A percentile compares a stretch with the other conserved stretches of the same genome.
Evolutionary conservation across 768 basidiomycete species (phyloP).

Genomic region (Auricularia heimuer): DNA sequence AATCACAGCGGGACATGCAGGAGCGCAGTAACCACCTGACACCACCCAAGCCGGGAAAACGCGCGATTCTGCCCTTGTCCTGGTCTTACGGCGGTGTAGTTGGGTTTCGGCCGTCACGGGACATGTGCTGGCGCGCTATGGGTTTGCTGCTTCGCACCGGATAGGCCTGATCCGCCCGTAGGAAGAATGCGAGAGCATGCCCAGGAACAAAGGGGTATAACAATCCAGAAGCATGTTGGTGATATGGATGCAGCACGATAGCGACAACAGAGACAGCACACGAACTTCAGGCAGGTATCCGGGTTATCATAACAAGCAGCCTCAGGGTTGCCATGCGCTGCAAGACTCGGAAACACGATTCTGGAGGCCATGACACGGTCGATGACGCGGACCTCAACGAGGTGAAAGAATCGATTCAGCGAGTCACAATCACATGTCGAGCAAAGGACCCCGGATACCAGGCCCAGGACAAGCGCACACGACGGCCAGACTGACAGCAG

Average conservation of each 20-base stretch:
- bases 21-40: background rate
- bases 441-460: too few relatives aligned
- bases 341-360: too few relatives aligned
- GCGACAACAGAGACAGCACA: too few relatives aligned
- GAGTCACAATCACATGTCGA: too few relatives aligned
- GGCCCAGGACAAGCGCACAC: background rate
- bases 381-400: too few relatives aligned
- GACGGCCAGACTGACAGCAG: background rate
- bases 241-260: too few relatives aligned
- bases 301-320: too few relatives aligned
- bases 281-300: too few relatives aligned
- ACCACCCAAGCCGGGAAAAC: background rate
- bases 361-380: too few relatives aligned
- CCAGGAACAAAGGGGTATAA: background rate
- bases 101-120: background rate
- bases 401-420: too few relatives aligned
- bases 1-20: background rate
- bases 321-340: too few relatives aligned
- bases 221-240: background rate
- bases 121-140: background rate
- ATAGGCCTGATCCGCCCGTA: background rate
- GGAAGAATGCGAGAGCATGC: background rate
- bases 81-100: background rate
- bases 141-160: background rate
- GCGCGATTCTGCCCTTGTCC: background rate